phyloP scores from a whole-genome alignment of 768 basidiomycete species.

The Mycena olivaceomarginata region DNA sequence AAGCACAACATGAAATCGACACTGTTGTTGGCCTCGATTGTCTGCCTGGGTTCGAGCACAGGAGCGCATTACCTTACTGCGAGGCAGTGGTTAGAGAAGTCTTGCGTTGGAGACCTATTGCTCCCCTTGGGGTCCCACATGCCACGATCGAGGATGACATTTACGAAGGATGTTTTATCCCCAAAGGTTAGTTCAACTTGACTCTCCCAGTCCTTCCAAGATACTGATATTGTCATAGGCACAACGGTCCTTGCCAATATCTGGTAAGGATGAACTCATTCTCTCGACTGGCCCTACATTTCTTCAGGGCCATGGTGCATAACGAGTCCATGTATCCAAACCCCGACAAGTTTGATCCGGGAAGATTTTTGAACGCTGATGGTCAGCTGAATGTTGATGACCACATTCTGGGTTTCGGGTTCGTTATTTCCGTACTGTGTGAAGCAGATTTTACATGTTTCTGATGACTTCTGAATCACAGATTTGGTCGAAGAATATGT shows the following conservation, averaged over 20 bases:
- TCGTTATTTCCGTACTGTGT: neutral
- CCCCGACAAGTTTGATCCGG: slow-evolving; percentile 51
- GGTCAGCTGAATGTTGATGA: slow-evolving; percentile 10
- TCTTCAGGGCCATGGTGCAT: slow-evolving; percentile 46
- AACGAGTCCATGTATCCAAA: slow-evolving; percentile 51
- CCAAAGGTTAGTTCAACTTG: slow-evolving; percentile 53
- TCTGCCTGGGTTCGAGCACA: slow-evolving; percentile 52
- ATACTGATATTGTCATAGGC: neutral
- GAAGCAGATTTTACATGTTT: neutral
- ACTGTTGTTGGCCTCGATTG: slow-evolving; percentile 51
- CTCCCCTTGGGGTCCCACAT: slow-evolving; percentile 38
- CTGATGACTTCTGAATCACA: neutral
- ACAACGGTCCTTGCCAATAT: slow-evolving; percentile 22
- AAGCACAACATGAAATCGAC: slow-evolving; percentile 54
- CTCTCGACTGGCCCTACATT: neutral
- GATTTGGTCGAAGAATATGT: slow-evolving; percentile 22
- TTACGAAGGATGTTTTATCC: slow-evolving; percentile 56
- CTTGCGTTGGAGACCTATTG: slow-evolving; percentile 34
- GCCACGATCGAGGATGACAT: slow-evolving; percentile 50
- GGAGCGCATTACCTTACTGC: slow-evolving; percentile 31
- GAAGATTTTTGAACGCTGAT: slow-evolving; percentile 48
- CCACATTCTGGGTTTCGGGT: slow-evolving; percentile 1
- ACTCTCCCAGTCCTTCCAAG: neutral
- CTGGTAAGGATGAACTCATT: neutral
- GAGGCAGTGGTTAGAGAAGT: slow-evolving; percentile 36